Conservation (phyloP, 345 rosid genomes). For the Hibiscus tridactylites region DNA sequence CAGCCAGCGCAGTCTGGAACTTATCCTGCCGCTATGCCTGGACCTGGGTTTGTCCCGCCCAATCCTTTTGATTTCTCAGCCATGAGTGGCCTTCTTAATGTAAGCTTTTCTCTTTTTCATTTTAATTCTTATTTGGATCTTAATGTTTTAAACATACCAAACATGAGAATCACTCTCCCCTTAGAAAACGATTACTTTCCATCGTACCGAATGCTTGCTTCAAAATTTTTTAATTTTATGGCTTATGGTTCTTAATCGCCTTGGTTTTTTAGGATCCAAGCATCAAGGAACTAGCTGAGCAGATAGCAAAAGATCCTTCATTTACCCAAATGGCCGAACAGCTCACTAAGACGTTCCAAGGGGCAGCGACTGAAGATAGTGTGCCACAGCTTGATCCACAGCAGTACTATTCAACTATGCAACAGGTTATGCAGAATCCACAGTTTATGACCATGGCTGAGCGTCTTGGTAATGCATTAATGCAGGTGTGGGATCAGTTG, state of each 20-base stretch:
- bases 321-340: constrained; percentile 97
- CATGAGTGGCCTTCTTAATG: constrained; percentile 74
- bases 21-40: constrained; percentile 32
- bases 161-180: too few species aligned
- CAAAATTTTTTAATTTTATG: neutral
- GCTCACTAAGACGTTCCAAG: constrained; percentile 72
- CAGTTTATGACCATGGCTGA: constrained; percentile 93
- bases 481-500: constrained; percentile 41
- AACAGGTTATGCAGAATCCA: constrained; percentile 96
- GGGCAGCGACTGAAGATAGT: constrained; percentile 39
- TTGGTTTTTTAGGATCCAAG: constrained; percentile 66
- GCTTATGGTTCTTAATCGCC: neutral
- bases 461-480: constrained; percentile 77
- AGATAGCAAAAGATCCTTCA: constrained; percentile 86
- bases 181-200: too few species aligned
- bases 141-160: too few species aligned
- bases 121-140: too few species aligned
- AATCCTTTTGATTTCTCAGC: constrained; percentile 91
- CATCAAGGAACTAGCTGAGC: constrained; percentile 84
- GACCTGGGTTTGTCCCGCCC: constrained; percentile 18
- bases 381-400: constrained; percentile 67
- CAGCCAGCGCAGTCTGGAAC: constrained; percentile 26
- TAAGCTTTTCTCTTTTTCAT: constrained; percentile 20
- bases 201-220: too few species aligned
- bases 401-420: constrained; percentile 75